These are phyloP conservation scores for Fraxinus sp. DNA, from an alignment of 305 asterid genomes.

Conservation along the genomic window DNA sequence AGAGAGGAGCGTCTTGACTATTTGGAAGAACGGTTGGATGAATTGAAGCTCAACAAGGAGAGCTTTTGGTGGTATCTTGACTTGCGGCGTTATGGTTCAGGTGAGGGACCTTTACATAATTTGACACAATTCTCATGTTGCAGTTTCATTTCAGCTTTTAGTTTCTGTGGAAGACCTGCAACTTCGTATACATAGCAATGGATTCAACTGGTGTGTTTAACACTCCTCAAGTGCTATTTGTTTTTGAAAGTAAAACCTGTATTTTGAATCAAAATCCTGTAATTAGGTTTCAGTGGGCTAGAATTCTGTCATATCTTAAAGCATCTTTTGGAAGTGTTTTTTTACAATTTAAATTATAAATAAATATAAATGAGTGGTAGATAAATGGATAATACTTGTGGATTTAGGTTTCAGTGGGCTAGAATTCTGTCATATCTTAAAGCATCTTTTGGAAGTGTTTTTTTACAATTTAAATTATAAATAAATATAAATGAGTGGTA, in stretches of 20 bases:
- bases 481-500: neutral
- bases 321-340: neutral
- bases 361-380: neutral
- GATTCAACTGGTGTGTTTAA: neutral
- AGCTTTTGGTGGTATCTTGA: conserved; percentile 99
- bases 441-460: neutral
- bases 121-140: neutral
- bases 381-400: neutral
- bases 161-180: neutral
- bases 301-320: neutral
- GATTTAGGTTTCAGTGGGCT: neutral
- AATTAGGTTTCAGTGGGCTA: neutral
- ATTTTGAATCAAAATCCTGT: neutral
- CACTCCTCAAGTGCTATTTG: neutral
- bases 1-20: conserved; percentile 91
- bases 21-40: conserved; percentile 79
- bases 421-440: neutral
- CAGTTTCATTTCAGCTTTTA: neutral
- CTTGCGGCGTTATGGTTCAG: conserved; percentile 95
- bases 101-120: conserved; percentile 33
- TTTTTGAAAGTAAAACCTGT: neutral
- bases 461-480: neutral
- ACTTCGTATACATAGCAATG: neutral
- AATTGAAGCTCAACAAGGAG: conserved; percentile 80
- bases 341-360: neutral